phyloP scores from a whole-genome alignment of 495 filamentous ascomycete genomes.

The Penicillium turbatum region DNA sequence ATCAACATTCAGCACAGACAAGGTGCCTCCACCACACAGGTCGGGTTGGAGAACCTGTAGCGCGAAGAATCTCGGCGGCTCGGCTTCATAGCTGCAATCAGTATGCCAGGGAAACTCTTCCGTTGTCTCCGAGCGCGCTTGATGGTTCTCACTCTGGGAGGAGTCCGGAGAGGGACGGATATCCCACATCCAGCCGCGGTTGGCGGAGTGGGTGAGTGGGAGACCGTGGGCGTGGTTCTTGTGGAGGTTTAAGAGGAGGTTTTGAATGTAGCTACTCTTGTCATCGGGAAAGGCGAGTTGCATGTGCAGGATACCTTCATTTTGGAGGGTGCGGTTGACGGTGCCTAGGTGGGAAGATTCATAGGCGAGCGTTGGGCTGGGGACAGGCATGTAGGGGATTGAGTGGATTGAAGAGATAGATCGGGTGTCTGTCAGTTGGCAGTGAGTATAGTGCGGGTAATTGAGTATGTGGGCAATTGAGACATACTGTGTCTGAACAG shows the following conservation, averaged over 20 bases:
- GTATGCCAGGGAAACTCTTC: slow-evolving; percentile 41
- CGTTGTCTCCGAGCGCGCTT: slow-evolving; percentile 37
- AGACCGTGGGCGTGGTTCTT: slow-evolving; percentile 26
- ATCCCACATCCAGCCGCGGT: slow-evolving; percentile 37
- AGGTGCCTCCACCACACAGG: slow-evolving; percentile 32
- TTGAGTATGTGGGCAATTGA: no score
- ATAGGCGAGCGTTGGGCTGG: not conserved
- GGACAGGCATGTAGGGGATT: not conserved
- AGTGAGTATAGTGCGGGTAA: no score
- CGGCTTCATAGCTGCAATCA: slow-evolving; percentile 38
- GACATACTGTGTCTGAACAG: no score
- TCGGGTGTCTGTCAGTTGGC: no score
- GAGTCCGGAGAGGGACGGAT: slow-evolving; percentile 17
- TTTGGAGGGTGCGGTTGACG: not conserved
- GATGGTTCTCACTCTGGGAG: slow-evolving; percentile 14
- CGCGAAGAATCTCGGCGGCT: slow-evolving; percentile 36
- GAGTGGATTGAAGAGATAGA: not conserved
- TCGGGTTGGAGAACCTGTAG: slow-evolving; percentile 39
- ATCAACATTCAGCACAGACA: slow-evolving; percentile 29
- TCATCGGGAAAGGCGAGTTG: slow-evolving; percentile 23
- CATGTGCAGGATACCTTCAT: slow-evolving; percentile 25
- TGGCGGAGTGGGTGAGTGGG: slow-evolving; percentile 33
- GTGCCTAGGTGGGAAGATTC: not conserved
- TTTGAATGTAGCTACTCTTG: slow-evolving; percentile 25
- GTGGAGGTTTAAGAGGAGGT: slow-evolving; percentile 27